Percentiles rank a stretch among this genome's conserved stretches.
Conservation (phyloP, 2,329 filamentous ascomycete genomes). For the Dactylonectria macrodidyma region DNA sequence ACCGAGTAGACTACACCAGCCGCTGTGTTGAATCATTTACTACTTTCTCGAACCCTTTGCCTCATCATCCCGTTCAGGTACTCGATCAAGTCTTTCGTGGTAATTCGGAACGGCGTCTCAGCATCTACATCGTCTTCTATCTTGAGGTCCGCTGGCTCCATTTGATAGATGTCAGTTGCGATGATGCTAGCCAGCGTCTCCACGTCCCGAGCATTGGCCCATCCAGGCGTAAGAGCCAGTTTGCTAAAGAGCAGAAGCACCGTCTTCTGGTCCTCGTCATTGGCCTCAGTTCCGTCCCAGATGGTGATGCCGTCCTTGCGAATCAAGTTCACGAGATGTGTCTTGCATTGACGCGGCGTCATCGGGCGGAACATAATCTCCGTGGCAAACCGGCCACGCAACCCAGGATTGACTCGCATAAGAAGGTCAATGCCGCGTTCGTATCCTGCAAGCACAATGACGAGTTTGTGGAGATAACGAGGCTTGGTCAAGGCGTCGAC, state of each 20-base stretch:
- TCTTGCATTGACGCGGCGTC: background rate
- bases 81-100: background rate
- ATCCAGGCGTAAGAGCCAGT: background rate
- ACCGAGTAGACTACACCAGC: no score
- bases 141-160: background rate
- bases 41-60: background rate
- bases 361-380: slow-evolving; percentile 1
- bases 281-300: background rate
- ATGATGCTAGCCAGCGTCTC: background rate
- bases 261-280: background rate
- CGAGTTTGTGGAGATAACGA: slow-evolving; percentile 23
- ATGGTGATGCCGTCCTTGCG: background rate
- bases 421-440: slow-evolving; percentile 15
- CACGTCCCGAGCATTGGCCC: slow-evolving; percentile 1
- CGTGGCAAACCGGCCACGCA: background rate
- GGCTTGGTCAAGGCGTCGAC: slow-evolving; percentile 28
- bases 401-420: background rate
- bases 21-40: no score
- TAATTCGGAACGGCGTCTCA: background rate
- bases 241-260: background rate
- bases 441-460: slow-evolving; percentile 31
- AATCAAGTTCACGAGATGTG: background rate
- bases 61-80: background rate
- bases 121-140: background rate
- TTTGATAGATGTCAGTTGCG: background rate